Conservation (phyloP, 2,329 filamentous ascomycete genomes). For the Alternaria brassicae region DNA sequence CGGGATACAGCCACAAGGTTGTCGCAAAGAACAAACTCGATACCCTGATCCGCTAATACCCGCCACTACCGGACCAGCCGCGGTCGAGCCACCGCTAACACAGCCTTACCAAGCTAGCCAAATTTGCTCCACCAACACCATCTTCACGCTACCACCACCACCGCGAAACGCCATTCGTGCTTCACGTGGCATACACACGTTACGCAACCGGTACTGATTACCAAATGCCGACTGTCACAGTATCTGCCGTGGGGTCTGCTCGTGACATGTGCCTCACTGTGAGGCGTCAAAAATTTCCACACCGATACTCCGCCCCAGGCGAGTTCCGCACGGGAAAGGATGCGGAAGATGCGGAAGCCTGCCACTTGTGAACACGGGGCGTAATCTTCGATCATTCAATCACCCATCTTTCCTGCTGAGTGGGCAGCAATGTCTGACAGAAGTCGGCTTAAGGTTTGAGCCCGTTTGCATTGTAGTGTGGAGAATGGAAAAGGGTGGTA, state of each 20-base stretch:
- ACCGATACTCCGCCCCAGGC: slow-evolving; percentile 6
- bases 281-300: slow-evolving; percentile 1
- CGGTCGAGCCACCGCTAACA: slow-evolving; percentile 13
- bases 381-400: background rate
- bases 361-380: slow-evolving; percentile 11
- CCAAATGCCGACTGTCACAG: slow-evolving; percentile 1
- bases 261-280: background rate
- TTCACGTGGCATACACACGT: background rate
- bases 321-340: slow-evolving; percentile 17
- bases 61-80: slow-evolving; percentile 18
- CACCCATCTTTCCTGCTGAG: background rate
- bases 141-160: background rate
- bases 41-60: slow-evolving; percentile 25
- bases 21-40: slow-evolving; percentile 23
- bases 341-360: slow-evolving; percentile 27
- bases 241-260: background rate
- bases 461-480: background rate
- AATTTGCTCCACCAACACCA: background rate
- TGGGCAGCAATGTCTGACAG: background rate
- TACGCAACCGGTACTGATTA: slow-evolving; percentile 5
- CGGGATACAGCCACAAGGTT: slow-evolving; percentile 3
- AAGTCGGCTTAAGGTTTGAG: background rate
- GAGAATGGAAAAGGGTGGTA: background rate
- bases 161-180: background rate
- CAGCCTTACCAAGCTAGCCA: slow-evolving; percentile 12